Percentiles rank a stretch among this genome's conserved stretches.
phyloP scores from a whole-genome alignment of 306 rosid genomes.

The Canavalia gladiata region DNA sequence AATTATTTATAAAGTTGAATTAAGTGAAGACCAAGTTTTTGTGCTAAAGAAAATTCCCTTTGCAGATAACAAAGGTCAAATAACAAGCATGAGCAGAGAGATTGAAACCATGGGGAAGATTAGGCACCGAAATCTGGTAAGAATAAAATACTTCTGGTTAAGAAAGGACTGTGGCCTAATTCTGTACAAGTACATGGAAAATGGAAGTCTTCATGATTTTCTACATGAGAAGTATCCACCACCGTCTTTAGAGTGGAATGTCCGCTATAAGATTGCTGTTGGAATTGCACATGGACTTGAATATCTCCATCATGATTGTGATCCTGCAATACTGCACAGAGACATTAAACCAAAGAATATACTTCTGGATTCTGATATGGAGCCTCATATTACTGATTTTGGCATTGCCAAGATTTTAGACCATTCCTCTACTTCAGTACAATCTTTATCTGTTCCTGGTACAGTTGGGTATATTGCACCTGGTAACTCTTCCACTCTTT shows the following conservation, averaged over 20 bases:
- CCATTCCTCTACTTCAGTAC: neutral
- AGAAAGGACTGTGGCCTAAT: constrained; percentile 62
- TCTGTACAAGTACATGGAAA: constrained; percentile 60
- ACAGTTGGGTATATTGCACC: constrained; percentile 37
- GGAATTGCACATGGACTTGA: constrained; percentile 71
- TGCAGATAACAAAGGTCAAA: neutral
- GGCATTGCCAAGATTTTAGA: constrained; percentile 45
- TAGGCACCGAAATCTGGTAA: constrained; percentile 67
- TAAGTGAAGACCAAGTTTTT: constrained; percentile 40
- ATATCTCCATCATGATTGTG: constrained; percentile 70
- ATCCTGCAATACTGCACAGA: constrained; percentile 67
- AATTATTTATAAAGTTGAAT: constrained; percentile 64
- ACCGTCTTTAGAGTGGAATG: constrained; percentile 58
- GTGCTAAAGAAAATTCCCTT: constrained; percentile 69
- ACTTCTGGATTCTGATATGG: constrained; percentile 73
- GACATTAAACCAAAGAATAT: constrained; percentile 78
- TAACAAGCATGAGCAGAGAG: neutral
- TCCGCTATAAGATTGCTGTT: constrained; percentile 64
- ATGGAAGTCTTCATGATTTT: constrained; percentile 79
- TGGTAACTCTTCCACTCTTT: constrained; percentile 33
- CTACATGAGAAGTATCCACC: constrained; percentile 61
- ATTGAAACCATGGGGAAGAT: constrained; percentile 56
- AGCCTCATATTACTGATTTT: constrained; percentile 67
- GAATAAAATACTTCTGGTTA: constrained; percentile 57
- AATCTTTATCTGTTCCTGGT: constrained; percentile 17